These are phyloP conservation scores for Laguncularia racemosa DNA, from an alignment of 345 rosid species.

Conservation along the genomic window DNA sequence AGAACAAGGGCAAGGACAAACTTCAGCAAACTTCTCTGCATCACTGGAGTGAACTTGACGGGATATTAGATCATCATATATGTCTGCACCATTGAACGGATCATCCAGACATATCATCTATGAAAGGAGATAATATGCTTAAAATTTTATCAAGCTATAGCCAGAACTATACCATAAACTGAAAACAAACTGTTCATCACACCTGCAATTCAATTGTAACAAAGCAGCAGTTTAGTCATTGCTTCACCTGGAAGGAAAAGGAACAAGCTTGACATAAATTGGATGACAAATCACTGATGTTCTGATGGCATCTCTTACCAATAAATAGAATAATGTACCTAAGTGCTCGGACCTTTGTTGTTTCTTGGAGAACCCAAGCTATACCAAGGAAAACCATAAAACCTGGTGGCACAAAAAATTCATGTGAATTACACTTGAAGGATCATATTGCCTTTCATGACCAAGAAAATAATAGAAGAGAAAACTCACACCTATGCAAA, in stretches of 20 bases:
- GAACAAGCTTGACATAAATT: conserved; percentile 2
- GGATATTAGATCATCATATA: conserved; percentile 71
- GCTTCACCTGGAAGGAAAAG: neutral
- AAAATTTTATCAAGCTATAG: neutral
- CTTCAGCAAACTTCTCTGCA: conserved; percentile 73
- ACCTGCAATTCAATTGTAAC: conserved; percentile 27
- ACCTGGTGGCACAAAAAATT: conserved; percentile 25
- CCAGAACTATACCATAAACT: conserved; percentile 38
- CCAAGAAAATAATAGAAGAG: no score
- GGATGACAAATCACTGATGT: neutral
- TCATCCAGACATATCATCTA: neutral
- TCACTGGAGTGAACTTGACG: conserved; percentile 59
- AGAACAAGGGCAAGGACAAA: conserved; percentile 60
- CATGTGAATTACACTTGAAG: conserved; percentile 4
- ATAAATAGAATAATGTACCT: conserved; percentile 55
- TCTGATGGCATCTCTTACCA: conserved; percentile 21
- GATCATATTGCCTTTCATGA: no score
- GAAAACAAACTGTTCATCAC: conserved; percentile 77
- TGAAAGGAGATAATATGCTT: neutral
- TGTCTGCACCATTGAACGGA: conserved; percentile 27
- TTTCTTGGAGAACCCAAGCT: conserved; percentile 57
- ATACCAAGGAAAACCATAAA: conserved; percentile 52
- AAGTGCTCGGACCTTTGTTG: conserved; percentile 38
- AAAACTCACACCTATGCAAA: conserved; percentile 50
- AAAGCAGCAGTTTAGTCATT: neutral